Evolutionary conservation across 768 basidiomycete genomes (phyloP), one percentile per base, ranked within the genome.

Genomic region (Pulveroboletus ravenelii): DNA sequence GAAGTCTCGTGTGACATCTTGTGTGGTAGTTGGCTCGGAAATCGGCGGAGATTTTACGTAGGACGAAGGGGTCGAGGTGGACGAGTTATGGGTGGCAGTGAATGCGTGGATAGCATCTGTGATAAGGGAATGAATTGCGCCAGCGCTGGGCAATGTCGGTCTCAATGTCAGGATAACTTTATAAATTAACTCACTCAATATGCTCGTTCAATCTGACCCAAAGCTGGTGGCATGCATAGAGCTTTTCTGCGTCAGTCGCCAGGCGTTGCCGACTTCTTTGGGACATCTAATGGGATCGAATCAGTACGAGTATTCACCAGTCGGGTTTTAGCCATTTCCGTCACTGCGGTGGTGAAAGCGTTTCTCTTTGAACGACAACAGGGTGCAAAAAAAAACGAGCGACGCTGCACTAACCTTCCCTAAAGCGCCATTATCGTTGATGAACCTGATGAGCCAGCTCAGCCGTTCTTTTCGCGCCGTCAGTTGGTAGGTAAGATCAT

Each of bases 401-500:
- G 10, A 52, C 17, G 10, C 25, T 29, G 17, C 18, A 50, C 70
- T 56, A 30, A 88, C 92, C 76, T 89, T 91, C 35, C 72, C 73
- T 32, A 94, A 72, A 6, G 85, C 85, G 0, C 79, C 84, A 65
- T 95, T 95, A 46, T 89, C 85, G 40, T 92, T 89, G 60, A 96
- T 88, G 64, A 93, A 95, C 23, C 77, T 78, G 57, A 95, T 89
- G n/a, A 97, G 74, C 77, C 89, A 91, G 47, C 81, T 82, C 27
- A 94, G 71, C 34, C 89, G 74, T 48, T 86, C 82, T 61, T 85
- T 85, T 27, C 90, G 79, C 36, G 81, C 82, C 5, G 76, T 77
- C 55, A 97, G 68, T 62, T 94, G 93, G 2, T 83, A 76, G 14
- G 82, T 82, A 37, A 95, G 72, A 63, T 96, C 93, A 59, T 89